A percentile compares a stretch with the other conserved stretches of the same genome.
Evolutionary conservation across 208 protist species (phyloP).

Genomic region (Trichomonas gallinae): DNA sequence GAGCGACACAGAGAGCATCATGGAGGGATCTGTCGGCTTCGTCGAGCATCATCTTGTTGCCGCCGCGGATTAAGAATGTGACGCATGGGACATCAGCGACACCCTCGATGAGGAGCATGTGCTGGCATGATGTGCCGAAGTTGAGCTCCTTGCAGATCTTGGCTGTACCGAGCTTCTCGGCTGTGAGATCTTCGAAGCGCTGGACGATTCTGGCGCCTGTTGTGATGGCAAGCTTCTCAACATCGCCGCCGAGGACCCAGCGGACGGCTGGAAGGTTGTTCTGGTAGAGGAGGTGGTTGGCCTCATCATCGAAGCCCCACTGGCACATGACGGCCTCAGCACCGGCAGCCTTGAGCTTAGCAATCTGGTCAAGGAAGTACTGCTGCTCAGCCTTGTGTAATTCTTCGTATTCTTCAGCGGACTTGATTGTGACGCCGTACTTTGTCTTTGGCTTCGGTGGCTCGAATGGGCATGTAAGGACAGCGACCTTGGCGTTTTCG

Average conservation of each 20-base stretch:
- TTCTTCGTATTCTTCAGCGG: constrained; percentile 45
- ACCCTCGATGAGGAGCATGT: constrained; percentile 97
- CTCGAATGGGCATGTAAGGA: constrained; percentile 99
- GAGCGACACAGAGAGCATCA: constrained; percentile 98
- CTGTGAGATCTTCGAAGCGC: constrained; percentile 88
- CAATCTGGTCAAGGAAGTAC: constrained; percentile 85
- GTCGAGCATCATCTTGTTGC: constrained; percentile 99
- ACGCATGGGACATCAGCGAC: constrained; percentile 91
- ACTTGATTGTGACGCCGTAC: constrained; percentile 85
- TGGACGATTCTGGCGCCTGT: constrained; percentile 94
- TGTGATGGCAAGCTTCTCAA: constrained; percentile 98
- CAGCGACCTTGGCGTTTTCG: constrained; percentile 91
- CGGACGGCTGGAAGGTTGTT: constrained; percentile 95
- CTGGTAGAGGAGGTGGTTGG: constrained; percentile 98
- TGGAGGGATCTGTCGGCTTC: constrained; percentile 98
- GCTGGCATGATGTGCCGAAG: constrained; percentile 52
- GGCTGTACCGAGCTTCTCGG: constrained; percentile 82
- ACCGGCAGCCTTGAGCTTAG: constrained; percentile 74
- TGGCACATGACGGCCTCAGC: constrained; percentile 96
- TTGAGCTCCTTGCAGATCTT: constrained; percentile 56
- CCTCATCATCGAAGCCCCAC: constrained; percentile 99
- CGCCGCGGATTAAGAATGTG: constrained; percentile 95
- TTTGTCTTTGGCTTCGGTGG: constrained; percentile 99
- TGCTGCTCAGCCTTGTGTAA: constrained; percentile 87
- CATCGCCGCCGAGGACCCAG: constrained; percentile 98